phyloP scores from a whole-genome alignment of 2,329 filamentous ascomycete genomes.

The Aureobasidium sp. region DNA sequence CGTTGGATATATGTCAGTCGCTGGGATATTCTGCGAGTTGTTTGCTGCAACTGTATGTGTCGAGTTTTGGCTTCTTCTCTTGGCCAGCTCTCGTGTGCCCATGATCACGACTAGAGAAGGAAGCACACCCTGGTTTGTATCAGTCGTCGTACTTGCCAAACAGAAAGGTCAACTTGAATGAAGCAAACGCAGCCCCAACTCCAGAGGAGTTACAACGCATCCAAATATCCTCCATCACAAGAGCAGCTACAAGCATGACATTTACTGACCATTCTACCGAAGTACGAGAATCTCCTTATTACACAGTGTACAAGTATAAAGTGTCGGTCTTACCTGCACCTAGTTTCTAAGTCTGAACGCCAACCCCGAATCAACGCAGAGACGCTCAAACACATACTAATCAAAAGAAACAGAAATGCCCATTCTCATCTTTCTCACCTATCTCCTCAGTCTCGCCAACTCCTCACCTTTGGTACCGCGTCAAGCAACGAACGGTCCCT shows the following conservation, averaged over 20 bases:
- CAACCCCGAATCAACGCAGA: no score
- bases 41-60: not conserved
- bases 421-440: not conserved
- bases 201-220: not conserved
- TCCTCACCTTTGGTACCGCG: not conserved
- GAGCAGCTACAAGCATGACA: no score
- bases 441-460: not conserved
- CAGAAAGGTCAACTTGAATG: not conserved
- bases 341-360: no score
- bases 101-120: not conserved
- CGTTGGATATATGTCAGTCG: no score
- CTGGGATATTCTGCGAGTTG: not conserved
- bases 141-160: not conserved
- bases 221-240: no score
- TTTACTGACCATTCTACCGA: no score
- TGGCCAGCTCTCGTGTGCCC: not conserved
- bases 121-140: not conserved
- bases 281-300: no score
- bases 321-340: no score
- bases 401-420: not conserved
- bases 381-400: not conserved
- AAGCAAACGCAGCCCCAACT: not conserved
- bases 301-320: no score
- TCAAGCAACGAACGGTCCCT: not conserved
- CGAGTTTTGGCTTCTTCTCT: not conserved